phyloP scores from a whole-genome alignment of 768 basidiomycete genomes.

The Mycena latifolia region DNA sequence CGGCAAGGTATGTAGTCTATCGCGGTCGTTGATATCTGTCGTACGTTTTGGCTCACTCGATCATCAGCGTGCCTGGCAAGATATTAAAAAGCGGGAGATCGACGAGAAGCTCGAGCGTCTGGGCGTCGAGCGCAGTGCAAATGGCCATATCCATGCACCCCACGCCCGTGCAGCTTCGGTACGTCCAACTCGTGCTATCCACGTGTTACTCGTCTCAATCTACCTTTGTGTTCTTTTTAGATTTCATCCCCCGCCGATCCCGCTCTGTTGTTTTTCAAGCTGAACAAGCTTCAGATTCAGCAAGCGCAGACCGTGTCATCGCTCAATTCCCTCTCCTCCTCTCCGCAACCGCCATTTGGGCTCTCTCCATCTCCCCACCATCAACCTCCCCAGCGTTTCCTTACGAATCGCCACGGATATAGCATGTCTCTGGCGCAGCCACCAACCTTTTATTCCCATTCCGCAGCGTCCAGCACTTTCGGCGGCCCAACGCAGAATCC shows the following conservation, averaged over 20 bases:
- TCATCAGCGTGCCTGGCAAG: constrained; percentile 78
- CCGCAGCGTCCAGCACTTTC: constrained; percentile 46
- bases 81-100: constrained; percentile 75
- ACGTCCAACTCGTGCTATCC: constrained; percentile 48
- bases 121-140: constrained; percentile 77
- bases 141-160: constrained; percentile 74
- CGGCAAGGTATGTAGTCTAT: constrained; percentile 64
- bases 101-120: constrained; percentile 86
- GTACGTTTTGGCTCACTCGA: constrained; percentile 22
- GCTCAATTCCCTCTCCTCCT: constrained; percentile 66
- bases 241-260: constrained; percentile 94
- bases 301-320: constrained; percentile 66
- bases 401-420: constrained; percentile 73
- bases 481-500: constrained; percentile 67
- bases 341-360: constrained; percentile 73
- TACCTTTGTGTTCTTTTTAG: constrained; percentile 51
- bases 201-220: constrained; percentile 42
- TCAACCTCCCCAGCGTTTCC: constrained; percentile 49
- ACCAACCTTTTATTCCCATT: constrained; percentile 56
- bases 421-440: constrained; percentile 79
- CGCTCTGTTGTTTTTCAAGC: constrained; percentile 81
- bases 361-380: constrained; percentile 65
- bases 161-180: constrained; percentile 90
- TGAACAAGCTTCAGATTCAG: constrained; percentile 89
- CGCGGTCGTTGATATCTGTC: constrained; percentile 17